Evolutionary conservation across 192 early-diverging fungal genomes (phyloP).

Genomic region (Irineochytrium annulatum): DNA sequence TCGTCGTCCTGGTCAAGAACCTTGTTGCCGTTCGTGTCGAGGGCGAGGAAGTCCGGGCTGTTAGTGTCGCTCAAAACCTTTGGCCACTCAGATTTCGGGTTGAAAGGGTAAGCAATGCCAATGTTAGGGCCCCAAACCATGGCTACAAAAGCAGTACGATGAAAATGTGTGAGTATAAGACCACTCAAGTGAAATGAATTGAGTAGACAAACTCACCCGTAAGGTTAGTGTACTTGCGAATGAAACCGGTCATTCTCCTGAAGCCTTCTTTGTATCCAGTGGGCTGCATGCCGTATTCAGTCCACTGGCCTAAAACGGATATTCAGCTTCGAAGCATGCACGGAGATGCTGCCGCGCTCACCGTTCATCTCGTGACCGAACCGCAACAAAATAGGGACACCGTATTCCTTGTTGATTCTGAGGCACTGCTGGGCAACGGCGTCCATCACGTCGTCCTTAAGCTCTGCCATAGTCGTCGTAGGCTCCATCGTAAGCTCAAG

Average conservation of each 20-base stretch:
- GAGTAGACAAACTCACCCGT: slow-evolving; percentile 20
- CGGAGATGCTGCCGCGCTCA: background rate
- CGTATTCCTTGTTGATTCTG: slow-evolving; percentile 24
- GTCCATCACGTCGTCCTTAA: slow-evolving; percentile 20
- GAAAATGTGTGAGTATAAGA: background rate
- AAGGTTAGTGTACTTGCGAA: slow-evolving; percentile 38
- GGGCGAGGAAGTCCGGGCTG: slow-evolving; percentile 10
- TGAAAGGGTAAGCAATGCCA: slow-evolving; percentile 39
- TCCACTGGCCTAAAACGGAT: slow-evolving; percentile 22
- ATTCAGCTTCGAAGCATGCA: background rate
- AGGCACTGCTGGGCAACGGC: slow-evolving; percentile 13
- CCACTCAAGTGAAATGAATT: background rate
- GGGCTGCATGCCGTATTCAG: slow-evolving; percentile 28
- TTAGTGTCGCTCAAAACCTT: background rate
- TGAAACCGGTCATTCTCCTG: slow-evolving; percentile 23
- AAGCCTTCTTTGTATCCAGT: slow-evolving; percentile 20
- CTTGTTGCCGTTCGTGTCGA: slow-evolving; percentile 39
- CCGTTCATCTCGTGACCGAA: slow-evolving; percentile 53
- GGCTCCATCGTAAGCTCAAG: slow-evolving; percentile 34
- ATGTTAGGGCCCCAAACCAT: slow-evolving; percentile 50
- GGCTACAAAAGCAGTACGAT: slow-evolving; percentile 16
- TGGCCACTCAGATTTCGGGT: too few relatives aligned
- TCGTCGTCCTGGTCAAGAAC: slow-evolving; percentile 28
- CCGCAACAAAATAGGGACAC: slow-evolving; percentile 37
- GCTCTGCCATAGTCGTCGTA: slow-evolving; percentile 3